Base-by-base conservation (phyloP, 1,284 basidiomycete genomes). In the Malassezia slooffiae region DNA sequence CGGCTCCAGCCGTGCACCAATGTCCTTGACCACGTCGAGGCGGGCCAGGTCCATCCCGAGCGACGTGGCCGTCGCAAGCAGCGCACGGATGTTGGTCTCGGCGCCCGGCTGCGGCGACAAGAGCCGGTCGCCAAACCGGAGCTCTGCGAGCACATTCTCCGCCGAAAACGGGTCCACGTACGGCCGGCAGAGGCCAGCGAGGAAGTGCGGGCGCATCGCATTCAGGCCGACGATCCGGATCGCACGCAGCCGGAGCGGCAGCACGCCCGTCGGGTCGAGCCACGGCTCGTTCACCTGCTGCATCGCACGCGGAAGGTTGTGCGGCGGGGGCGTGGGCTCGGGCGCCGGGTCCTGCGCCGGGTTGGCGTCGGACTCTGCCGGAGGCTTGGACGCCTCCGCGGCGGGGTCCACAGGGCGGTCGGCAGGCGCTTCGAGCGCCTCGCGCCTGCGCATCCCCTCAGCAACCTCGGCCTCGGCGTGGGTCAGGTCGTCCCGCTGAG, bases 171-270 rank as follows among this genome's bases (percentile, higher is more conserved):
- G 45, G 35, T 69, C 57, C 33, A 80, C 69, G 63, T 79, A 76
- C 0, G 88, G 88, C 21, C 78, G 73, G 43, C 93, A 77, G 48
- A 96, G 74, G 38, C 77, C 80, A 15, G 74, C 75, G 15, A 96
- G 78, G 74, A 95, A 95, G 0, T 81, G 78, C 21, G 78, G 72
- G 7, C 88, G 79, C 0, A 89, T 89, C 27, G 76, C 72, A 2
- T 73, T 71, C 0, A 85, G 79, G 40, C 88, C 88, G 44, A 82
- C 76, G 16, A 96, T 77, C 46, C 82, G 82, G 30, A 96, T 81
- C 1, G 81, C 75, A 4, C 80, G 77, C 29, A 90, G 76, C 21
- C 60, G 48, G 23, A 69, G 49, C 22, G 52, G 54, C 5, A 57
- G 57, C 3, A 50, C 44, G 13, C 24, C 35, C 16, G 32, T 20